phyloP scores from a whole-genome alignment of 805 yeast species.

The Candida mattraensis region DNA sequence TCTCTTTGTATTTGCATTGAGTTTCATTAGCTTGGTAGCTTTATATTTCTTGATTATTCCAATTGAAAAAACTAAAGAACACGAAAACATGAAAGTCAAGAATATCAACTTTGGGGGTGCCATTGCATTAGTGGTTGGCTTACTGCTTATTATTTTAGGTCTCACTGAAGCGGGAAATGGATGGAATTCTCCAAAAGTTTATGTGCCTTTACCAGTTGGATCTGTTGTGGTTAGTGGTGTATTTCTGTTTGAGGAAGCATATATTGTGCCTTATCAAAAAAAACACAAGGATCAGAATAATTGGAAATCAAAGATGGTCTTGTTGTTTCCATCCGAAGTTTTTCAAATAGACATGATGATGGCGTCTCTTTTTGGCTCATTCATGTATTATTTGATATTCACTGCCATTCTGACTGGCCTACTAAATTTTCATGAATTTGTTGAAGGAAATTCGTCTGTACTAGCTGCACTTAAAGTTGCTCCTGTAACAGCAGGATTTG shows the following conservation, averaged over 20 bases:
- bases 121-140: slow-evolving; percentile 34
- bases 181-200: slow-evolving; percentile 42
- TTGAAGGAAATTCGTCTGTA: slow-evolving; percentile 33
- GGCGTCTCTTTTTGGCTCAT: slow-evolving; percentile 11
- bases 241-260: slow-evolving; percentile 33
- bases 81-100: slow-evolving; percentile 17
- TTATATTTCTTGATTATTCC: slow-evolving; percentile 29
- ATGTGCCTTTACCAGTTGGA: slow-evolving; percentile 43
- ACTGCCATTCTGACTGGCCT: slow-evolving; percentile 7
- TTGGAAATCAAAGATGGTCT: slow-evolving; percentile 20
- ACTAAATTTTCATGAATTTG: slow-evolving; percentile 28
- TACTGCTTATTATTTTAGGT: slow-evolving; percentile 42
- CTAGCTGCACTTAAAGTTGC: slow-evolving; percentile 38
- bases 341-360: slow-evolving; percentile 22
- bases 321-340: slow-evolving; percentile 24
- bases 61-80: slow-evolving; percentile 29
- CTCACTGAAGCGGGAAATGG: slow-evolving; percentile 46
- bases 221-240: slow-evolving; percentile 29
- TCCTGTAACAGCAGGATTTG: slow-evolving; percentile 35
- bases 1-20: slow-evolving; percentile 37
- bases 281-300: slow-evolving; percentile 1
- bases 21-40: slow-evolving; percentile 19
- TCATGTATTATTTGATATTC: slow-evolving; percentile 10
- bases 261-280: slow-evolving; percentile 15
- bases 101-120: slow-evolving; percentile 7